phyloP scores from a whole-genome alignment of 148 eudicot genomes.

The Cornus kousa region DNA sequence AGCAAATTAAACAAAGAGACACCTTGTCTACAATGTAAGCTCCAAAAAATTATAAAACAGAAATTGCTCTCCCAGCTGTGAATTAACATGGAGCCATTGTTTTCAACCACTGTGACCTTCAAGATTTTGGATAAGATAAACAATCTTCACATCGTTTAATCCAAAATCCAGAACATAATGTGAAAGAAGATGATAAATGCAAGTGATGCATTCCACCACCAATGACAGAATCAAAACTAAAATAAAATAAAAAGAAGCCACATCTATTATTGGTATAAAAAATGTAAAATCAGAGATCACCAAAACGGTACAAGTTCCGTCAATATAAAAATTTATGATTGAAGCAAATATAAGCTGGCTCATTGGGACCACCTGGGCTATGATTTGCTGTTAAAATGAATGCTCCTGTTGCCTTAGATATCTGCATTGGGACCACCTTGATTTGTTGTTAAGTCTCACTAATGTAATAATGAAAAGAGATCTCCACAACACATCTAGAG shows the following conservation, averaged over 20 bases:
- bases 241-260: not conserved
- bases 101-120: not conserved
- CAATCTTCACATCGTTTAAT: not conserved
- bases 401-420: conserved; percentile 81
- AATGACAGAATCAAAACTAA: not conserved
- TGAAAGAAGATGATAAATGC: not conserved
- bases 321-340: not conserved
- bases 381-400: conserved; percentile 97
- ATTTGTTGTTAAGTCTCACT: not conserved
- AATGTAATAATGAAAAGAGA: not conserved
- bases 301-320: not conserved
- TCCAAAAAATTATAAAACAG: not conserved
- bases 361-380: conserved; percentile 94
- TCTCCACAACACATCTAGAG: conserved; percentile 4
- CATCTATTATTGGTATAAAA: not conserved
- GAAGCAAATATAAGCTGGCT: conserved; percentile 26
- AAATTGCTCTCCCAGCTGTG: not conserved
- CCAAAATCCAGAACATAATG: not conserved
- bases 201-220: not conserved
- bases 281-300: not conserved
- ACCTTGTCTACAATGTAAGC: not conserved
- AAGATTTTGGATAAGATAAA: not conserved
- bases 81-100: not conserved
- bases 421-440: conserved; percentile 33
- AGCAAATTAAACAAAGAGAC: not conserved